Percentiles rank a stretch among this genome's conserved stretches.
phyloP scores from a whole-genome alignment of 306 rosid genomes.

The Senna siamea region DNA sequence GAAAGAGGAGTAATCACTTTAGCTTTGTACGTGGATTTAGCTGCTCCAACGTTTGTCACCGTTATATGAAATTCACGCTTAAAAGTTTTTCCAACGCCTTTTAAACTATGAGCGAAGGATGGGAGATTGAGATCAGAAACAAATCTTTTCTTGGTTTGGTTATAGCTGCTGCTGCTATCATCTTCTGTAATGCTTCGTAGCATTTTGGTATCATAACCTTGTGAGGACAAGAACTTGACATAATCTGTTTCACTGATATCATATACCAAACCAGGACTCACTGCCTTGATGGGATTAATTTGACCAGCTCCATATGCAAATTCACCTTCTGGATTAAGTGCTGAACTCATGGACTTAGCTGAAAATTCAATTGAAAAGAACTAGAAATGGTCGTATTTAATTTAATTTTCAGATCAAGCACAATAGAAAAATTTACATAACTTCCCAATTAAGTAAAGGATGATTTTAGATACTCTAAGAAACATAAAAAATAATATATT shows the following conservation, averaged over 20 bases:
- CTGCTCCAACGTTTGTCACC: background rate
- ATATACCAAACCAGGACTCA: constrained; percentile 44
- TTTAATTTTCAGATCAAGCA: too few species aligned
- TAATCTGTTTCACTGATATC: constrained; percentile 14
- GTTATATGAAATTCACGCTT: background rate
- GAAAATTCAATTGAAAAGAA: background rate
- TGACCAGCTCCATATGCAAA: constrained; percentile 53
- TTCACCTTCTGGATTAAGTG: constrained; percentile 38
- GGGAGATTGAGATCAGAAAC: constrained; percentile 42
- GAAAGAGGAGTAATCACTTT: background rate
- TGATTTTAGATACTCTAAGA: too few species aligned
- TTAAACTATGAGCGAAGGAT: constrained; percentile 37
- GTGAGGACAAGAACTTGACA: constrained; percentile 40
- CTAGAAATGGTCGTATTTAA: too few species aligned
- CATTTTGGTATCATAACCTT: constrained; percentile 37
- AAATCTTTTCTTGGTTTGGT: too few species aligned
- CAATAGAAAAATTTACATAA: too few species aligned
- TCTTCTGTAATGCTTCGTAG: constrained; percentile 6
- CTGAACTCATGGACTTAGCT: constrained; percentile 31
- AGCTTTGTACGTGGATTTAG: background rate
- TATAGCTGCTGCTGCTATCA: background rate
- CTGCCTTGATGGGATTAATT: constrained; percentile 37
- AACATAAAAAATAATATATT: too few species aligned
- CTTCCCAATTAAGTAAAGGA: too few species aligned
- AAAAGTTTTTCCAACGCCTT: too few species aligned